Evolutionary conservation across 148 eudicot species (phyloP), one percentile per base, ranked within the genome.

Genomic region (Camellia japonica): DNA sequence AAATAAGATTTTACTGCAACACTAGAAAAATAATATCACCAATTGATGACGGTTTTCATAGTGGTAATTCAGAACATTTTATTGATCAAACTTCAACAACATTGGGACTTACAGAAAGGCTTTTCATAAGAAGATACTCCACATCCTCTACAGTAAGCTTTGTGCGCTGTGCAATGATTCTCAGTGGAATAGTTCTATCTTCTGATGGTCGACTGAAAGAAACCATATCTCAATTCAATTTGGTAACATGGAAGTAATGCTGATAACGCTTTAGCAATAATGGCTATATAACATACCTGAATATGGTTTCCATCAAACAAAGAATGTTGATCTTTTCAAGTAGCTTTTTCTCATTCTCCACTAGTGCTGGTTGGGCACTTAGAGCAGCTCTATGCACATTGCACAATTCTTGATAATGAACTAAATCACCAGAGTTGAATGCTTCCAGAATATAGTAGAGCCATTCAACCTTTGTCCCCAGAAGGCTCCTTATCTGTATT

Each of bases 381-480:
- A 96, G 83, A 83, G 97, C 90, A 82, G 91, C 94, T 79, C 87
- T 81, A 80, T 96, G 95, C 74, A 93, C 98, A 77, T 76, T 82
- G 85, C 99, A 96, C 19, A 96, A 76, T 83, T 93, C 93, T 88
- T 91, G 97, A 75, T 96, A 96, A 13, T 90, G 90, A 83, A 87
- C 86, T 83, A 96, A 85, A 87, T 96, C 91, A 81, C 98, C 99
- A 74, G 88, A 74, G 79, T 96, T 96, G 79, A 93, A 93, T 76
- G 97, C 99, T 85, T 93, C 95, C 56, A 96, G 90, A 74, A 96
- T 89, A 75, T 91, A 81, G 88, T 93, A 96, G 62, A 96, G 93
- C 99, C 99, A 96, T 87, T 93, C 99, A 68, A 96, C 94, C 83
- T 92, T 90, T 65, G 98, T 96, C 74, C 99, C 98, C 62, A 93